A percentile compares a stretch with the other conserved stretches of the same genome.
These are phyloP conservation scores for Lactarius akahatsu DNA, from an alignment of 768 basidiomycete species.

Conservation along the genomic window DNA sequence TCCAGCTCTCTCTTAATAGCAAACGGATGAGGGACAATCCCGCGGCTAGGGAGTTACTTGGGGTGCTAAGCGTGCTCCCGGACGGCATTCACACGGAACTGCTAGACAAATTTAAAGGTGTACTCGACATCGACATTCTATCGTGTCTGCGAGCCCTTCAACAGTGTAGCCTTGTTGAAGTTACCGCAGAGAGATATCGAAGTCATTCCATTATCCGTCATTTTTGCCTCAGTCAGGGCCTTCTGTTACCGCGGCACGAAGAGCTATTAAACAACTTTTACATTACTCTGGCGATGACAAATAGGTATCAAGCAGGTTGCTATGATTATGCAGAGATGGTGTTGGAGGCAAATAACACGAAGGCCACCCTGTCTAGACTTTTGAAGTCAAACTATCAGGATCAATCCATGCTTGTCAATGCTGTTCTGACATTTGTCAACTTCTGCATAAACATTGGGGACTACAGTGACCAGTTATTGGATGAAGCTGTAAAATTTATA, in stretches of 20 bases:
- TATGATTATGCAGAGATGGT: constrained; percentile 4
- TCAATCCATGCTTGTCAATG: background rate
- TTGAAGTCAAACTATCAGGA: background rate
- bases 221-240: background rate
- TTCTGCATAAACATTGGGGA: constrained; percentile 13
- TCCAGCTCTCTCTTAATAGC: constrained; percentile 15
- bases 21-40: constrained; percentile 4
- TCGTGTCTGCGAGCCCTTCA: background rate
- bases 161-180: background rate
- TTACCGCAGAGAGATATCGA: background rate
- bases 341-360: constrained; percentile 5
- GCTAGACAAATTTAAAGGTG: background rate
- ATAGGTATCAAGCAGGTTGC: background rate
- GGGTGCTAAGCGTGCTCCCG: constrained; percentile 4
- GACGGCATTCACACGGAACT: constrained; percentile 13
- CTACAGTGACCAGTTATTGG: constrained; percentile 3
- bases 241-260: background rate
- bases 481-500: background rate
- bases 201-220: constrained; percentile 5
- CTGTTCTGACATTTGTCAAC: background rate
- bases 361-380: background rate
- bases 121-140: constrained; percentile 1
- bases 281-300: background rate
- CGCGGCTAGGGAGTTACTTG: constrained; percentile 5
- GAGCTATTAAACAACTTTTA: background rate